Base-by-base conservation (phyloP, 768 basidiomycete species). In the Termitomyces sp. region DNA sequence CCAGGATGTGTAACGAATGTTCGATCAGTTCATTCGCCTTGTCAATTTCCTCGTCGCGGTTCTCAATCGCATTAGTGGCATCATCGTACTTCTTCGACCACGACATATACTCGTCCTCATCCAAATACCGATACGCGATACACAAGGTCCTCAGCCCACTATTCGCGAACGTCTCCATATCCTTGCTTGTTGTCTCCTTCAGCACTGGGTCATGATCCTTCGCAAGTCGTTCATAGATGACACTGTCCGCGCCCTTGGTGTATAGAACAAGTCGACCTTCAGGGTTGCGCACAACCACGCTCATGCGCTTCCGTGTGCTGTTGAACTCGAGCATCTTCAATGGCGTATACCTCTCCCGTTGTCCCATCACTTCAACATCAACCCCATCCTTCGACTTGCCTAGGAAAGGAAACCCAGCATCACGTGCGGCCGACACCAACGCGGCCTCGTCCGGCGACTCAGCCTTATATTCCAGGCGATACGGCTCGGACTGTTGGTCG, bases 371-470 rank as follows among this genome's bases (percentile, higher is more conserved):
- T 74, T 95, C 91, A 65, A 98, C 94, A 55, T 95, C 91, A 67
- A 97, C 72, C 14, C 76, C 74, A 42, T 89, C 87, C 71, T 87
- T 90, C 36, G 82, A 79, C 70, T 87, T 87, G 63, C 79, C 80
- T 43, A 97, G 72, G 73, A 97, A 98, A 1, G 92, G 90, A 70
- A 97, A 98, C 0, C 96, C 96, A 5, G 87, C 87, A 68, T 98
- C 96, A 37, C 95, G 81, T 16, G 96, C 95, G 9, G 91, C 93
- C 32, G 82, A 88, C 9, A 98, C 96, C 34, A 98, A 80, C 13
- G 96, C 96, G 22, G 94, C 93, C 69, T 98, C 96, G 67, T 98
- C 95, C 0, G 94, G 95, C 4, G 89, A 92, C 74, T 99, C 95
- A 4, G 96, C 96, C 73, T 98, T 98, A 79, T 98, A 98, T 58